Evolutionary conservation across 192 early-diverging fungal species (phyloP), one percentile per base, ranked within the genome.

Genomic region (Backusella luteola): DNA sequence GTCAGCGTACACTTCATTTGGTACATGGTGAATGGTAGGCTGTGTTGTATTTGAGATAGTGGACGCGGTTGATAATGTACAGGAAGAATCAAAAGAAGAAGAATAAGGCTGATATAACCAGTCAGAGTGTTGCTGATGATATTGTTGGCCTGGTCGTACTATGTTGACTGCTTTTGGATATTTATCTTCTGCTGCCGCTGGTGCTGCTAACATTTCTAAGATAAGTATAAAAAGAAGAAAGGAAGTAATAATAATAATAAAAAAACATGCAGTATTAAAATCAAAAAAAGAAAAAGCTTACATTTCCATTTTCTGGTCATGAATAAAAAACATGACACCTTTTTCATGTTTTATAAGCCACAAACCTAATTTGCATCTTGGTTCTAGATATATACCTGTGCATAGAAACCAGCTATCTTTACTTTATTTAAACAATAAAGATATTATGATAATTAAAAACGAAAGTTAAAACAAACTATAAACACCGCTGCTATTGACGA

Each of bases 1-100:
- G 46, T 44, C 39, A 44, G 14, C 39, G 14, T 63, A 63, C 23
- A 63, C 56, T 49, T 71, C 70, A 34, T 29, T 71, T 34, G 70
- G 42, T 26, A 44, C 36, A 32, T 71, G 70, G 15, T 44, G 70
- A 34, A 71, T 71, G 11, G 19, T 32, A 23, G 70, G 23, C 26
- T 63, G 56, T 63, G 56, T 14, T 26, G 23, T 63, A 63, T 29
- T 63, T 63, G 56, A 63, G 56, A 63, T 63, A 8, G 56, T 63
- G 9, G 56, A 63, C 56, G 56, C 56, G 56, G 56, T 63, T 63
- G 56, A 63, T 29, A 63, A 63, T 63, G 56, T 63, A 63, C 56
- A 63, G 12, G 56, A 63, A 29, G 56, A 63, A 26, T 63, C 56
- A 63, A 63, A 11, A 12, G 56, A 63, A 4, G 56, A 63, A 29